Evolutionary conservation across 2,329 filamentous ascomycete species (phyloP), one percentile per base, ranked within the genome.

Genomic region (Hypoxylon sp.): DNA sequence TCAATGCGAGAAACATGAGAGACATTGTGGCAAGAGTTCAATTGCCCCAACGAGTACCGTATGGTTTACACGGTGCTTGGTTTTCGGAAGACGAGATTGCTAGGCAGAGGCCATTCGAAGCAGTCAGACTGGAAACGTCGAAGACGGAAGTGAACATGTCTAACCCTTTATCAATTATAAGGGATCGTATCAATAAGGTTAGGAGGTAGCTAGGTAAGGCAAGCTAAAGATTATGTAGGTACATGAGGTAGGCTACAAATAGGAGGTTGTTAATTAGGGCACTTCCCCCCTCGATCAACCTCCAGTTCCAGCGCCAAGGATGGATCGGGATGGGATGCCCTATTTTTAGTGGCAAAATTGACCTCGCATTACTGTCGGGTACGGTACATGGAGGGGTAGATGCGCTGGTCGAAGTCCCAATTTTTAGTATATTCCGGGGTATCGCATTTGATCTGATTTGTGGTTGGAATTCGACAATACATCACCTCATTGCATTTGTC

Each of bases 31-130:
- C 85, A 5, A 84, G 82, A 65, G 82, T 93, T 3, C 78, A 79
- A 19, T 78, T 93, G 35, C 90, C 90, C 2, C 90, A 91, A 71
- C 79, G 91, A 11, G 90, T 93, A 0, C 90, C 91, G 0, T 93
- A 93, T 72, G 90, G 91, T 0, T 78, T 93, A 53, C 91, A 91
- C 74, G 89, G 88, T 3, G 82, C 81, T 5, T 91, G 88, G 87
- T 90, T 91, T 60, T 79, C 81, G 0, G 83, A 86, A 62, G 80
- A 83, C 2, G 81, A 89, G 65, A 84, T 91, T 22, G 69, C 73
- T 6, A 76, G 75, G 1, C 89, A 91, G 74, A 79, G 82, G 29
- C 70, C 72, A 8, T 63, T 74, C n/a, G 64, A 70, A 14, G 63
- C 65, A 17, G 44, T 73, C 48, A 70, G 77, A 51, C 53, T 62